phyloP scores from a whole-genome alignment of 257 asterid species.

The Coffea eugenioides region DNA sequence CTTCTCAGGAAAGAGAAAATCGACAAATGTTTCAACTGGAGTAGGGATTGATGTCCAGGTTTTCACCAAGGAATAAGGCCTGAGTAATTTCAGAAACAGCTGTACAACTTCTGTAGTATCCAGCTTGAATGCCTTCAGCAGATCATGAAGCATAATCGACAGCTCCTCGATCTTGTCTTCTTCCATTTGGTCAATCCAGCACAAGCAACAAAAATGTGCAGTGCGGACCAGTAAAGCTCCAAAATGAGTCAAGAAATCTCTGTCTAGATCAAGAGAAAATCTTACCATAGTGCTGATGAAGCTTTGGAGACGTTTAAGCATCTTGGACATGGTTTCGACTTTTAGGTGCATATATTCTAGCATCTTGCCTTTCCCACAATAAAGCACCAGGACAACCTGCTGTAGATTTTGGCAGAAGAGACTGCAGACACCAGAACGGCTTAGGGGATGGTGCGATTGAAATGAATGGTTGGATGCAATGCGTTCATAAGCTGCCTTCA shows the following conservation, averaged over 20 bases:
- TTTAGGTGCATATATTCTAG: no score
- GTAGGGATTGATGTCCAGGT: background rate
- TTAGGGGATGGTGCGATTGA: no score
- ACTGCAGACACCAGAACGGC: no score
- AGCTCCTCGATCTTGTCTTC: background rate
- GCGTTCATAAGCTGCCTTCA: no score
- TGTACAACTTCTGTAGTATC: background rate
- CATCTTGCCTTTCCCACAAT: background rate
- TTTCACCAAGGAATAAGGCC: no score
- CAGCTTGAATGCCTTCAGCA: background rate
- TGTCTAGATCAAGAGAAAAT: no score
- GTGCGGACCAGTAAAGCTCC: slow-evolving; percentile 1
- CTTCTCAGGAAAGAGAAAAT: background rate
- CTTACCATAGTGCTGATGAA: no score
- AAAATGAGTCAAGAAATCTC: background rate
- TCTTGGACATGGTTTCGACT: no score
- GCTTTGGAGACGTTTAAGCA: no score
- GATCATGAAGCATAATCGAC: background rate
- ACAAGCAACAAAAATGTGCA: slow-evolving; percentile 4
- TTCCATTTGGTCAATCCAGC: background rate
- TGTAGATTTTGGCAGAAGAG: no score
- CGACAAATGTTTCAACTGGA: background rate
- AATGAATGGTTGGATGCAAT: no score
- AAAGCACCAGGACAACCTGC: no score
- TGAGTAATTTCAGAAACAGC: background rate